Conservation (phyloP, 352 stramenopile species). For the Blastocystis sp. region DNA sequence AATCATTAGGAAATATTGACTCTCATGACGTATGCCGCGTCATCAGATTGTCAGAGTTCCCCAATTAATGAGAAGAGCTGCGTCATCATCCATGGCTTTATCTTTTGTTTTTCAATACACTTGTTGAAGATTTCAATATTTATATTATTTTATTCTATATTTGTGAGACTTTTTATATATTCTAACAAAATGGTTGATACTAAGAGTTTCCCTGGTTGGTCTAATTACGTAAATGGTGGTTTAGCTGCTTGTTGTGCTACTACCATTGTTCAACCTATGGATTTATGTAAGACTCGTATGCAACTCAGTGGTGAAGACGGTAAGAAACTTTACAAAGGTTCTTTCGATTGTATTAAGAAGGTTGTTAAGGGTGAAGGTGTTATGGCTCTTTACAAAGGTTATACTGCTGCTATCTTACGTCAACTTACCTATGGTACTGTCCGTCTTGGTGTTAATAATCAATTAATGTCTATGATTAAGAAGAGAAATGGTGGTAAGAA, state of each 20-base stretch:
- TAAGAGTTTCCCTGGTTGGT: conserved; percentile 24
- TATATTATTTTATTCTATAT: too few species aligned
- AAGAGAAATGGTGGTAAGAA: conserved; percentile 23
- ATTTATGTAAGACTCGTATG: conserved; percentile 37
- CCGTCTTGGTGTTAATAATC: conserved; percentile 28
- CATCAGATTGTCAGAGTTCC: too few species aligned
- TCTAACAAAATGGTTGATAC: conserved; percentile 26
- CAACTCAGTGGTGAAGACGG: conserved; percentile 22
- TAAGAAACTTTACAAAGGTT: conserved; percentile 21
- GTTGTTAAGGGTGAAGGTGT: conserved; percentile 26
- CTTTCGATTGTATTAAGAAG: conserved; percentile 14
- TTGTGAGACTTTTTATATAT: conserved; percentile 20
- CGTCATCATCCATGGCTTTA: too few species aligned
- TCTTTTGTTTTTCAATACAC: too few species aligned
- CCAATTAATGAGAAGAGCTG: too few species aligned
- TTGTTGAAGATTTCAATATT: too few species aligned
- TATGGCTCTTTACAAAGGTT: conserved; percentile 27
- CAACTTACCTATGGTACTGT: conserved; percentile 36
- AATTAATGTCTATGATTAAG: conserved; percentile 15
- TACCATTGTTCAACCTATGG: conserved; percentile 34
- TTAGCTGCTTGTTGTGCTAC: conserved; percentile 11
- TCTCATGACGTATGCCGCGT: too few species aligned
- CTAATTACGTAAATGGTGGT: conserved; percentile 30
- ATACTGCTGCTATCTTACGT: conserved; percentile 19
- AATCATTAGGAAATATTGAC: too few species aligned